Evolutionary conservation across 257 asterid genomes (phyloP), one percentile per base, ranked within the genome.

Genomic region (Eustoma russellianum): DNA sequence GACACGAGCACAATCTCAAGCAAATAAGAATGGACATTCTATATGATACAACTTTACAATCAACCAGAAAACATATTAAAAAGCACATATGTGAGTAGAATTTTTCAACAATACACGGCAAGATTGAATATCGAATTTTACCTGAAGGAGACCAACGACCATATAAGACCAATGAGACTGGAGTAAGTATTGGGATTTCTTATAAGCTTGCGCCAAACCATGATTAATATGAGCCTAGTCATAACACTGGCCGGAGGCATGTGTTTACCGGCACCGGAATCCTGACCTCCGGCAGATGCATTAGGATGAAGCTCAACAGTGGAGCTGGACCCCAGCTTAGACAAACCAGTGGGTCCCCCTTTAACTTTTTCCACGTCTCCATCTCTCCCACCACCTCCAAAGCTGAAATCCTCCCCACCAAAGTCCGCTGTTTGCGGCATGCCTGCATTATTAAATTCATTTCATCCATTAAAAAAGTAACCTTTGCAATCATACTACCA

Each of bases 161-260:
- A 92, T 28, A 83, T 78, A 30, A 92, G 71, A 66, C 99, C 99
- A 53, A 92, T 50, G 69, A 92, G 95, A 70, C 97, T 88, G 8
- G 99, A 92, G 61, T 92, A 92, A 9, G 99, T 88, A 81, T 88
- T 92, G 33, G 97, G 99, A 63, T 92, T 92, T 5, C 99, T 80
- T 65, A 92, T 88, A 60, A 92, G 99, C 59, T 88, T 92, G 17
- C 99, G 95, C 99, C 99, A 92, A 18, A 92, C 99, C 99, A 92
- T 92, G 58, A 88, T 92, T 74, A 92, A 63, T 62, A 92, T 92
- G 8, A 92, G 86, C 24, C 99, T 84, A 0, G 97, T 92, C 93
- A 92, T 88, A 6, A 92, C 99, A n/a, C 99, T 88, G 0, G 99
- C 79, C 17, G 99, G 99, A 5, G 99, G 99, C 99, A 92, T 84